phyloP scores from a whole-genome alignment of 2,329 filamentous ascomycete species.

The Monascus ruber region DNA sequence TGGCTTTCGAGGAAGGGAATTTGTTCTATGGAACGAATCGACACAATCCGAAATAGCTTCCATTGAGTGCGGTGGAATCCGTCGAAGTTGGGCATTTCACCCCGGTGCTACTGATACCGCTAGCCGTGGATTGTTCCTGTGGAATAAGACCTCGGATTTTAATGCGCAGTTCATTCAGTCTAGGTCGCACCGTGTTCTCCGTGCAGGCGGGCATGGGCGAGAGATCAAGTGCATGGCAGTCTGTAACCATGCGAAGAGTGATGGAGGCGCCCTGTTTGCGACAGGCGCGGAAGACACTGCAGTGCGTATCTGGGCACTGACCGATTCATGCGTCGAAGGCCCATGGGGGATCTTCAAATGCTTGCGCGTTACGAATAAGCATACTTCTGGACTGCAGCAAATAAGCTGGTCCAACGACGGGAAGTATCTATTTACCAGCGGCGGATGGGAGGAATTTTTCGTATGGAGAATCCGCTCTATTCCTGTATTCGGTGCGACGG shows the following conservation, averaged over 20 bases:
- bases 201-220: slow-evolving; percentile 67
- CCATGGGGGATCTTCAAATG: slow-evolving; percentile 33
- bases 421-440: slow-evolving; percentile 69
- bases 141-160: slow-evolving; percentile 56
- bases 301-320: slow-evolving; percentile 54
- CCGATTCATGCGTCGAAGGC: slow-evolving; percentile 3
- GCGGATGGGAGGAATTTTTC: slow-evolving; percentile 78
- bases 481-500: slow-evolving; percentile 42
- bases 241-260: slow-evolving; percentile 15
- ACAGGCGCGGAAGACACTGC: slow-evolving; percentile 61
- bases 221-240: slow-evolving; percentile 62
- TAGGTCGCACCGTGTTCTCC: slow-evolving; percentile 41
- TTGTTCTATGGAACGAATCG: slow-evolving; percentile 72
- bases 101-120: slow-evolving; percentile 10
- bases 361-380: slow-evolving; percentile 58
- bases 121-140: slow-evolving; percentile 50
- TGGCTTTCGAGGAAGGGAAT: slow-evolving; percentile 69
- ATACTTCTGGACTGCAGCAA: slow-evolving; percentile 73
- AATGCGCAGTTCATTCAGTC: slow-evolving; percentile 32
- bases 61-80: slow-evolving; percentile 74
- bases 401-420: slow-evolving; percentile 60
- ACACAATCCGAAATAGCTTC: slow-evolving; percentile 56
- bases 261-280: slow-evolving; percentile 38
- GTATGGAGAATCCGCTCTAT: slow-evolving; percentile 60
- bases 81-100: slow-evolving; percentile 60